Conservation (phyloP, 345 rosid species). For the Linum tenue region DNA sequence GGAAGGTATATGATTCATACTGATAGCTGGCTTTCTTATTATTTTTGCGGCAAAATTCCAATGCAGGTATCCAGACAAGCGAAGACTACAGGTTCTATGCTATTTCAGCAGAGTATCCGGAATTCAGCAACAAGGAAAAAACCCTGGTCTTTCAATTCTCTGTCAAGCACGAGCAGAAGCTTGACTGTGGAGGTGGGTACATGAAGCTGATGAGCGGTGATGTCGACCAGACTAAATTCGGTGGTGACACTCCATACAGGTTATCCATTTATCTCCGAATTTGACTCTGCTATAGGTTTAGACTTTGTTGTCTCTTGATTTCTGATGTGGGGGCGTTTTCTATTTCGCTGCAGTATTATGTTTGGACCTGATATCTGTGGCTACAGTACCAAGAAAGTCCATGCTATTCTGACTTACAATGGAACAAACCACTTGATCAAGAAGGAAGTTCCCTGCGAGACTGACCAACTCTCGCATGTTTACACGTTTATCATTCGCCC, state of each 20-base stretch:
- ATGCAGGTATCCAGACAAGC: constrained; percentile 88
- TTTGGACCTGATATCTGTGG: constrained; percentile 99
- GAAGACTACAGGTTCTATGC: constrained; percentile 98
- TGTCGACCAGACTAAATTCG: constrained; percentile 89
- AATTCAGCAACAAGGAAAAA: constrained; percentile 82
- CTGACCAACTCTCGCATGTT: constrained; percentile 94
- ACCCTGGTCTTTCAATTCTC: constrained; percentile 91
- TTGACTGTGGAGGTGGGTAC: constrained; percentile 99
- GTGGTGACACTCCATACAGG: constrained; percentile 98
- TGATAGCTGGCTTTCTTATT: background rate
- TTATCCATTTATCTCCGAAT: background rate
- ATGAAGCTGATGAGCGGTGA: constrained; percentile 90
- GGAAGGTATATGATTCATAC: background rate
- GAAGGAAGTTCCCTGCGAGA: constrained; percentile 97
- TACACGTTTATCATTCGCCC: constrained; percentile 86
- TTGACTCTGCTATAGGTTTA: background rate
- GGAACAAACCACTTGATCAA: constrained; percentile 74
- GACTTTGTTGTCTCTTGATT: background rate
- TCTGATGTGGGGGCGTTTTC: background rate
- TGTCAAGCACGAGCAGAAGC: constrained; percentile 99
- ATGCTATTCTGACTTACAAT: constrained; percentile 86
- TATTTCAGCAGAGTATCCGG: constrained; percentile 87
- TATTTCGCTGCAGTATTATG: constrained; percentile 66
- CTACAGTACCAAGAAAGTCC: constrained; percentile 97
- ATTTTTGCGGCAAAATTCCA: background rate